Evolutionary conservation across 2,329 filamentous ascomycete genomes (phyloP), one percentile per base, ranked within the genome.

Genomic region (Colletotrichum simmondsii): DNA sequence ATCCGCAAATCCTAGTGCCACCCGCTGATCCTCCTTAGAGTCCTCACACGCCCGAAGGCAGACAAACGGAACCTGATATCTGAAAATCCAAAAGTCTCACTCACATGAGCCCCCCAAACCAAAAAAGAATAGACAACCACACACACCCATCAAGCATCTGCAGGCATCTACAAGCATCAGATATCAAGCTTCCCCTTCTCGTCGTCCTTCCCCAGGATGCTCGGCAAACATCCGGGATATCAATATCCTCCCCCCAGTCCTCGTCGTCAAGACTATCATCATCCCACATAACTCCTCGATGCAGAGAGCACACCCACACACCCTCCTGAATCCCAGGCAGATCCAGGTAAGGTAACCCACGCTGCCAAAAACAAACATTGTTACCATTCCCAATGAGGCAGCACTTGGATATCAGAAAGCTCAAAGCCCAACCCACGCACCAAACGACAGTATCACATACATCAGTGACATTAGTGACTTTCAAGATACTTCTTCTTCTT

Each of bases 401-500:
- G 62, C 53, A 57, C 12, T 57, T 22, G 14, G 19, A 22, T 26
- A n/a, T 19, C 14, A 30, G 30, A 42, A 37, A 37, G 35, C 35
- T 37, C 35, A 5, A 35, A 35, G 32, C 32, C 16, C 5, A 24
- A 5, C 61, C 49, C 35, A 42, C 12, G 26, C 35, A n/a, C 4
- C 32, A 24, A 3, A 7, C 14, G 16, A 24, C 24, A 57, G 24
- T 56, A 57, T 63, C 65, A 57, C 37, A 22, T 22, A 56, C 46
- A 49, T 10, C 19, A 37, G 11, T 26, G 60, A 65, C 52, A 12
- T 49, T n/a, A 19, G 11, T 26, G 60, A 65, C 52, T 16, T 49
- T n/a, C 28, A 26, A 28, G 28, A 58, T 63, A 65, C 66, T 52
- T 65, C 56, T 65, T 65, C 56, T 65, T 65, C 67, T 26, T 37